Percentiles rank a stretch among this genome's conserved stretches.
Evolutionary conservation across 2,329 filamentous ascomycete species (phyloP).

Genomic region (Cryphonectria carpinicola): DNA sequence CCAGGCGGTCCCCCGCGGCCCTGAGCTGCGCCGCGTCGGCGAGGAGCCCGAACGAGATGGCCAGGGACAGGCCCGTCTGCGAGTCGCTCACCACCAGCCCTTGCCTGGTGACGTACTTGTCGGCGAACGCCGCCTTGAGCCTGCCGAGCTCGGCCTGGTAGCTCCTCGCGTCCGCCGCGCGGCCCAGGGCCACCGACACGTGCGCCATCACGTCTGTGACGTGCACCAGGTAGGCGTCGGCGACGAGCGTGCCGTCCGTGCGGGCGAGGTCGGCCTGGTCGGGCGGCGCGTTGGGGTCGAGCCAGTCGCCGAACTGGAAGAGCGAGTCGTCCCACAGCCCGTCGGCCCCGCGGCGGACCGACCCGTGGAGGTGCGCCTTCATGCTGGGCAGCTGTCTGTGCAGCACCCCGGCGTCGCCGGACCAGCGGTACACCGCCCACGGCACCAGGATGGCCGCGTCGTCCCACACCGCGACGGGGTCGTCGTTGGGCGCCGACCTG

Average conservation of each 20-base stretch:
- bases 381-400: constrained; percentile 36
- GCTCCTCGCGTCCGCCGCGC: constrained; percentile 28
- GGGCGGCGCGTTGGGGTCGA: constrained; percentile 44
- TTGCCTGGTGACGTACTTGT: constrained; percentile 34
- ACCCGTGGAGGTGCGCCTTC: constrained; percentile 36
- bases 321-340: constrained; percentile 40
- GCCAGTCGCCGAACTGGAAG: constrained; percentile 46
- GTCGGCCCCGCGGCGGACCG: constrained; percentile 35
- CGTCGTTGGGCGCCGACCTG: constrained; percentile 20
- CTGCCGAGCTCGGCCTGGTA: constrained; percentile 32
- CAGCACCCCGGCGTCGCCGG: constrained; percentile 37
- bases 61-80: constrained; percentile 37
- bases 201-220: constrained; percentile 37
- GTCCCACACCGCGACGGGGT: constrained; percentile 40
- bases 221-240: constrained; percentile 44
- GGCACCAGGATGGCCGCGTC: constrained; percentile 39
- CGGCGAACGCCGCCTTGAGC: constrained; percentile 34
- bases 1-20: constrained; percentile 27
- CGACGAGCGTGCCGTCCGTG: constrained; percentile 41
- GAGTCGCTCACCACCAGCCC: constrained; percentile 34
- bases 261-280: constrained; percentile 38
- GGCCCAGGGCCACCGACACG: constrained; percentile 34
- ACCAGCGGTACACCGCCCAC: constrained; percentile 37
- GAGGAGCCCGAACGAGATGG: constrained; percentile 34
- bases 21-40: neutral